These are phyloP conservation scores for Botryotinia globosa DNA, from an alignment of 2,329 filamentous ascomycete species.

Conservation along the genomic window DNA sequence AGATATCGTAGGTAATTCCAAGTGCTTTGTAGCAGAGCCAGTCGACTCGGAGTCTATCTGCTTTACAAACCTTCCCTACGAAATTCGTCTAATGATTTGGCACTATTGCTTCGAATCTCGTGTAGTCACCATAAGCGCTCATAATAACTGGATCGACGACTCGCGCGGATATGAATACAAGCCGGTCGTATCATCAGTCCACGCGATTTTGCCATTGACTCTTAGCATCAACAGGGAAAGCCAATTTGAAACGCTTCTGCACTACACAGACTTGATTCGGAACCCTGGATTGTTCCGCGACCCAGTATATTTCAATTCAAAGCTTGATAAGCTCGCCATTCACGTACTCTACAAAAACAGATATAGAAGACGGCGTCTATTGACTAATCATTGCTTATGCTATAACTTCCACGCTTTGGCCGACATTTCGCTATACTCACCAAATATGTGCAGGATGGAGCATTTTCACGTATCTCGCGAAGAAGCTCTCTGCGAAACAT, in stretches of 20 bases:
- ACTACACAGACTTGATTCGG: neutral
- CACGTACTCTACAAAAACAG: too few relatives aligned
- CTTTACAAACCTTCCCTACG: neutral
- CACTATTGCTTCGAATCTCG: neutral
- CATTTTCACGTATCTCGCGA: neutral
- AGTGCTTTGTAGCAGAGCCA: neutral
- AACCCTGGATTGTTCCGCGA: neutral
- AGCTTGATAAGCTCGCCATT: neutral
- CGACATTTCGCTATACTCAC: neutral
- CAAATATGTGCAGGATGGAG: neutral
- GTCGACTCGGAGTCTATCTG: neutral
- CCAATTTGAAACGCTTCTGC: neutral
- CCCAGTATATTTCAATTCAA: neutral
- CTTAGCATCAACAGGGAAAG: neutral
- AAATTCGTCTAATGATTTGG: neutral
- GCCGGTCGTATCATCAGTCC: neutral
- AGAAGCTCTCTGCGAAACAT: rapidly evolving
- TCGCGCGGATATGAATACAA: too few relatives aligned
- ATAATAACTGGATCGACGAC: neutral
- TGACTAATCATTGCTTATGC: neutral
- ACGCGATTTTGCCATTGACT: neutral
- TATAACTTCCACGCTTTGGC: neutral
- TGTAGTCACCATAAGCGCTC: neutral
- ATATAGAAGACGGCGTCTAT: neutral
- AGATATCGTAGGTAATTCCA: neutral